Evolutionary conservation across 2,329 filamentous ascomycete species (phyloP), one percentile per base, ranked within the genome.

Genomic region (Daldinia sp.): DNA sequence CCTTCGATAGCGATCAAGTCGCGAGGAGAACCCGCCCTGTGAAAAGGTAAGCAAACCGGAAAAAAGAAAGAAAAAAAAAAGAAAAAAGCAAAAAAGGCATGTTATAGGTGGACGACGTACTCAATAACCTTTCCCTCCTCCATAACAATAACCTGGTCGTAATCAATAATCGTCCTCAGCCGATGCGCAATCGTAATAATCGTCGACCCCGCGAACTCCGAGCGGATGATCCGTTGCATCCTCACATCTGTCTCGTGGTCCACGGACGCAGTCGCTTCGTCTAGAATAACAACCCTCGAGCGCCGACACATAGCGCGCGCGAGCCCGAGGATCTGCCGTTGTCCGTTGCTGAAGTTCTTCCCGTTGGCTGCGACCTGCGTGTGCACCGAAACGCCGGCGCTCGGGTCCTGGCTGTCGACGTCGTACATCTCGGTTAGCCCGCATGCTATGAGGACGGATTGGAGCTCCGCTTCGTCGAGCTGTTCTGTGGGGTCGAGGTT

Each of bases 111-210:
- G 39, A 41, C 6, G 4, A 49, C 61, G 13, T 57, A 64, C 64
- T 83, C 81, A 3, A 80, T 76, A 23, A 83, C 72, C 50, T 71
- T 70, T 0, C 82, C 81, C 34, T 76, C 71, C 17, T 83, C 78
- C 75, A 83, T 77, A 3, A 84, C 80, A 1, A 80, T 73, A 39
- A 84, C 76, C 11, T 74, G 74, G 64, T 84, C 81, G 65, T 81
- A 83, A 62, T 82, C 80, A 25, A 81, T 70, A 27, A 86, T 80
- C 0, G 82, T 84, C 3, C 74, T 71, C 1, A 81, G 62, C 1
- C 76, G 74, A 58, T 81, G 79, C 1, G 76, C 77, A n/a, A 80
- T 74, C 8, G 76, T 74, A 25, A 81, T 74, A 32, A 90, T 81
- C 0, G 87, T 90, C 66, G 85, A 83, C 0, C 73, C 58, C 8